These are phyloP conservation scores for Neonectria coccinea DNA, from an alignment of 2,329 filamentous ascomycete species.

Conservation along the genomic window DNA sequence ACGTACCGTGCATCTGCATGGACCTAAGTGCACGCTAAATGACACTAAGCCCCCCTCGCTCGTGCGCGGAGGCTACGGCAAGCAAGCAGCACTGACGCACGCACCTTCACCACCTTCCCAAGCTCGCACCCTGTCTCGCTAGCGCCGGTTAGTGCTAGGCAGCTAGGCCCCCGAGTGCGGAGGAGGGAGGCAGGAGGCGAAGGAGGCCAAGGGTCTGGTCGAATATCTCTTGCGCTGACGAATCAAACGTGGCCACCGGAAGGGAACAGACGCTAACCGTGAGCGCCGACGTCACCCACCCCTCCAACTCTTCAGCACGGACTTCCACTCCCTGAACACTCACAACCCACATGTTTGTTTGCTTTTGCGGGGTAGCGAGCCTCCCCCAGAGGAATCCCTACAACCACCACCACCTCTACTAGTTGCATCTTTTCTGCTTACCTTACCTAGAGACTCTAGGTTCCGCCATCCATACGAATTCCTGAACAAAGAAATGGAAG, in stretches of 20 bases:
- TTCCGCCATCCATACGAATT: conserved; percentile 8
- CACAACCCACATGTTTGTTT: conserved; percentile 9
- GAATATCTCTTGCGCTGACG: background rate
- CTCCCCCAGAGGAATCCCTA: conserved; percentile 12
- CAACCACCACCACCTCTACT: conserved; percentile 7
- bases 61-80: conserved; percentile 16
- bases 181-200: background rate
- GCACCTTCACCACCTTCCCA: conserved; percentile 1
- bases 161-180: conserved; percentile 18
- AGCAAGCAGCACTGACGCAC: conserved; percentile 6
- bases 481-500: conserved; percentile 6
- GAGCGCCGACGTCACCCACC: conserved; percentile 38
- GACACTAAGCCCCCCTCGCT: conserved; percentile 5
- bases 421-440: conserved; percentile 3
- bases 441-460: background rate
- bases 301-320: background rate
- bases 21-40: conserved; percentile 2
- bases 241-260: conserved; percentile 16
- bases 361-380: conserved; percentile 40
- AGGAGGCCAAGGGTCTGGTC: conserved; percentile 10
- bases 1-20: background rate
- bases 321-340: conserved; percentile 7
- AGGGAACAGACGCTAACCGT: conserved; percentile 6
- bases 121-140: conserved; percentile 5
- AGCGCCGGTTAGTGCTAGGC: background rate